Evolutionary conservation across 2,329 filamentous ascomycete genomes (phyloP).

Genomic region (Calcarisporium arbuscula): DNA sequence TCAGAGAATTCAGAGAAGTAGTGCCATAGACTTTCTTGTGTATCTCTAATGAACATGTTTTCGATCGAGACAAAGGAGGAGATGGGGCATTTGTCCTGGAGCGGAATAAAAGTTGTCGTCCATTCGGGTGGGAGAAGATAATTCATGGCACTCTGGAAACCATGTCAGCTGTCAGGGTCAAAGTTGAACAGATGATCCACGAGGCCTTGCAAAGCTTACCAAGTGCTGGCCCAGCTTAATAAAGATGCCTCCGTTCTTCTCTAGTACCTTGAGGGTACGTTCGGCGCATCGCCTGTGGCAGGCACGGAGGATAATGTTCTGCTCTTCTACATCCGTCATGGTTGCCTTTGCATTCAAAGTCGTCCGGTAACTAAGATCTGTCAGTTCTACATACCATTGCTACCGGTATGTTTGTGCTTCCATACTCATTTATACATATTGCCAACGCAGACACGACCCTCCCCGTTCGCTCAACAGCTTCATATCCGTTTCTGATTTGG

Average conservation of each 20-base stretch:
- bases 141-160: slow-evolving; percentile 82
- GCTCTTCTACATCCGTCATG: slow-evolving; percentile 55
- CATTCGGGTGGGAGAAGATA: slow-evolving; percentile 88
- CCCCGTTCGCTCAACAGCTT: slow-evolving; percentile 68
- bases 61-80: slow-evolving; percentile 84
- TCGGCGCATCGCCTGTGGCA: slow-evolving; percentile 92
- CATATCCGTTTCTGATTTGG: slow-evolving; percentile 70
- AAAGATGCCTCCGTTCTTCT: slow-evolving; percentile 96
- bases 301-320: slow-evolving; percentile 62
- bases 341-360: slow-evolving; percentile 68
- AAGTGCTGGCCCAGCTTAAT: slow-evolving; percentile 97
- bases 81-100: slow-evolving; percentile 93
- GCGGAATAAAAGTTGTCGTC: slow-evolving; percentile 90
- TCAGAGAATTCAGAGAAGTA: slow-evolving; percentile 81
- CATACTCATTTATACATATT: slow-evolving; percentile 83
- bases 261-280: slow-evolving; percentile 77
- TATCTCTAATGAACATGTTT: slow-evolving; percentile 80
- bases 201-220: slow-evolving; percentile 32
- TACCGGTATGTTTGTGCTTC: background rate
- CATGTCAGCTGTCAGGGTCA: slow-evolving; percentile 17
- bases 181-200: background rate
- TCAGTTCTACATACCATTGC: background rate
- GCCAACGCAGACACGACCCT: slow-evolving; percentile 69
- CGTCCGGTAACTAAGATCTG: slow-evolving; percentile 67
- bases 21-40: slow-evolving; percentile 68